These are phyloP conservation scores for Gaeumannomyces tritici DNA, from an alignment of 2,329 filamentous ascomycete genomes.

Conservation along the genomic window DNA sequence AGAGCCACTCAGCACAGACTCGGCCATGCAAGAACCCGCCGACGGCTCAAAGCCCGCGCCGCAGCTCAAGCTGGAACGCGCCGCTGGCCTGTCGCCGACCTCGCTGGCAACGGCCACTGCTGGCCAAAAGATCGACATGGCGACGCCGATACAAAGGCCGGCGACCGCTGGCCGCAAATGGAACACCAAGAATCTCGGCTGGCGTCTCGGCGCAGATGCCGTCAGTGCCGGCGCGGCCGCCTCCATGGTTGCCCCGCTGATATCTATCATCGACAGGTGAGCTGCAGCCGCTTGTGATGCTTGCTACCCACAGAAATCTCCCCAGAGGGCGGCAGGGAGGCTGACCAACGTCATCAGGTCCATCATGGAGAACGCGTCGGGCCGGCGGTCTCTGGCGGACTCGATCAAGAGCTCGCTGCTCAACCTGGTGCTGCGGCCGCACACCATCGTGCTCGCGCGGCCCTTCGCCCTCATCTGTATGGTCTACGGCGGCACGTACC, in stretches of 20 bases:
- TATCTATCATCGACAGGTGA: constrained; percentile 80
- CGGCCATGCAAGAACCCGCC: not conserved
- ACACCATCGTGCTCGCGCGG: constrained; percentile 50
- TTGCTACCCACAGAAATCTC: not conserved
- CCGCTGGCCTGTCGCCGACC: not conserved
- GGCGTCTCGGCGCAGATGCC: constrained; percentile 26
- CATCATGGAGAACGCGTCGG: constrained; percentile 77
- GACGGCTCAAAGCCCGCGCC: not conserved
- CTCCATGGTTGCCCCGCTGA: constrained; percentile 69
- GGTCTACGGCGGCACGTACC: constrained; percentile 82
- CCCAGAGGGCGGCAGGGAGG: not conserved
- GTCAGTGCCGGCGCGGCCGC: constrained; percentile 59
- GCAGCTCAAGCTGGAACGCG: not conserved
- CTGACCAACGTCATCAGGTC: constrained; percentile 33
- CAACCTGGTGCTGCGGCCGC: constrained; percentile 49
- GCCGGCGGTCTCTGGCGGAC: constrained; percentile 46
- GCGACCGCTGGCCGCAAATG: not conserved
- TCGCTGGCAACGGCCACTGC: not conserved
- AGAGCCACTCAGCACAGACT: not conserved
- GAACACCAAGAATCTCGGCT: constrained; percentile 12
- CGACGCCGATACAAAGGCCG: not conserved
- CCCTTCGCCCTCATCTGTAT: constrained; percentile 61
- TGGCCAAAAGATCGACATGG: constrained; percentile 1
- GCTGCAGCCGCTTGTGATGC: not conserved
- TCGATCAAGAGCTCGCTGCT: constrained; percentile 51